Evolutionary conservation across 2,329 filamentous ascomycete genomes (phyloP).

Genomic region (Juglanconis juglandina): DNA sequence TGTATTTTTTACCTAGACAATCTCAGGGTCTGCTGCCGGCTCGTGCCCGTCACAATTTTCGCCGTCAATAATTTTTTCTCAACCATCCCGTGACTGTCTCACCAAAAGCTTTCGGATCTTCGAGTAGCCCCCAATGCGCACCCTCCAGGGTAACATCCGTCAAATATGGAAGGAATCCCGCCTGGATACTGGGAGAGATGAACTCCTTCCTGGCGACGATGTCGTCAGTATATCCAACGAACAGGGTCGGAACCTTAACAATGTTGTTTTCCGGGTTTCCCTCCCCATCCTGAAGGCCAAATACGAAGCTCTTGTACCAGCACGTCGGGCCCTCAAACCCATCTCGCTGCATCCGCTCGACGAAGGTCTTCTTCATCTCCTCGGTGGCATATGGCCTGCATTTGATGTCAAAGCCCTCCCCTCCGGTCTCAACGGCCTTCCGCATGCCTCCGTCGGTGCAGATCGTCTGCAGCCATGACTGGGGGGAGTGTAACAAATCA

Average conservation of each 20-base stretch:
- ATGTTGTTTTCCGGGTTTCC: slow-evolving; percentile 17
- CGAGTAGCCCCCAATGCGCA: slow-evolving; percentile 30
- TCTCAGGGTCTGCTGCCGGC: too few species aligned
- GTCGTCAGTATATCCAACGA: slow-evolving; percentile 26
- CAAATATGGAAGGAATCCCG: slow-evolving; percentile 25
- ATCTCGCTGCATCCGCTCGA: slow-evolving; percentile 23
- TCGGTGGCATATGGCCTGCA: slow-evolving; percentile 26
- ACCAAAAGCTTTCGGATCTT: slow-evolving; percentile 27
- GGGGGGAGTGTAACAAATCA: slow-evolving; percentile 30
- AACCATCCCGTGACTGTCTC: slow-evolving; percentile 5
- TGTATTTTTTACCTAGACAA: too few species aligned
- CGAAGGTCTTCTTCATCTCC: slow-evolving; percentile 24
- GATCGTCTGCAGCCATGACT: slow-evolving; percentile 32
- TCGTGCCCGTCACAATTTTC: too few species aligned
- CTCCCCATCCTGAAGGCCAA: slow-evolving; percentile 23
- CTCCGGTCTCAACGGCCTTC: slow-evolving; percentile 21
- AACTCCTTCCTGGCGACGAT: slow-evolving; percentile 24
- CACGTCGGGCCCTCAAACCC: slow-evolving; percentile 28
- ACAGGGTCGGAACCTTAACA: slow-evolving; percentile 26
- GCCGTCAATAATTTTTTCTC: neutral
- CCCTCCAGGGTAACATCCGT: slow-evolving; percentile 24
- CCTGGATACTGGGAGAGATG: slow-evolving; percentile 20
- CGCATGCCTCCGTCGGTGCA: slow-evolving; percentile 34
- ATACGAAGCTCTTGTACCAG: slow-evolving; percentile 26
- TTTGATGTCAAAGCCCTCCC: slow-evolving; percentile 21